Evolutionary conservation across 176 grass and related monocot species (phyloP).

Genomic region (Oropetium thomaeum): DNA sequence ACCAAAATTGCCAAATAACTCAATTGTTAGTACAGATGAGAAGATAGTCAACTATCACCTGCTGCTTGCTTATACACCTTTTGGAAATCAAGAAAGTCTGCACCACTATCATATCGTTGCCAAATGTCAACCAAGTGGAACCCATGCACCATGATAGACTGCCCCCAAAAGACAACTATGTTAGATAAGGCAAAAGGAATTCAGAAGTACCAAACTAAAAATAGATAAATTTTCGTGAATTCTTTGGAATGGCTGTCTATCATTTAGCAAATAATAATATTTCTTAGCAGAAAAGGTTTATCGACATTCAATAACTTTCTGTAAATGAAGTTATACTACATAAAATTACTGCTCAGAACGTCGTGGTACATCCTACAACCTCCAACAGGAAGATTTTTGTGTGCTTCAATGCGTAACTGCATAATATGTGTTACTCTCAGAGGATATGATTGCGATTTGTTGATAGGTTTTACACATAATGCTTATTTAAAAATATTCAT

Average conservation of each 20-base stretch:
- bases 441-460: background rate
- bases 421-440: background rate
- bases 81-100: conserved; percentile 66
- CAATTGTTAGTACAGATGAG: too few species aligned
- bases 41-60: conserved; percentile 49
- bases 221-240: background rate
- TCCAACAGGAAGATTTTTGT: background rate
- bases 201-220: conserved; percentile 14
- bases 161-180: conserved; percentile 32
- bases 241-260: background rate
- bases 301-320: background rate
- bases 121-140: conserved; percentile 98
- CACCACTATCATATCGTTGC: conserved; percentile 63
- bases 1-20: conserved; percentile 24
- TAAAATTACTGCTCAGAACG: background rate
- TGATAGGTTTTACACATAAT: background rate
- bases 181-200: conserved; percentile 33
- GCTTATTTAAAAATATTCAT: background rate
- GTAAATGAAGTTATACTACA: background rate
- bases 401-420: background rate
- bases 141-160: conserved; percentile 98
- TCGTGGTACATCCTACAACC: background rate
- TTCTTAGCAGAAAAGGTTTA: background rate
- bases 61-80: conserved; percentile 73
- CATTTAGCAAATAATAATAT: background rate